These are phyloP conservation scores for Crotalaria pallida DNA, from an alignment of 306 rosid genomes.

Conservation along the genomic window DNA sequence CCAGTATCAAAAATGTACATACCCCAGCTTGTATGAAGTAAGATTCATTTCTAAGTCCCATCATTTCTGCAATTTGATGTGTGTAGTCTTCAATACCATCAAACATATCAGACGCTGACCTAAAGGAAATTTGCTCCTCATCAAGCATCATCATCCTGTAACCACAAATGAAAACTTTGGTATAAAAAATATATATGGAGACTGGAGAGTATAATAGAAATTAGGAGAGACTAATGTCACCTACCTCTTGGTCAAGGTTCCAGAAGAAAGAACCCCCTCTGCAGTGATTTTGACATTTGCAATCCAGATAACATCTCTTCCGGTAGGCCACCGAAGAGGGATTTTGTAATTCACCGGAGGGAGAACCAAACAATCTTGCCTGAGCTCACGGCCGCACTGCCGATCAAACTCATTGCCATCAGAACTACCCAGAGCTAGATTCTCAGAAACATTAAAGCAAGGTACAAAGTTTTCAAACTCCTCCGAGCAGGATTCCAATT, in stretches of 20 bases:
- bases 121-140: constrained; percentile 94
- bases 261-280: constrained; percentile 92
- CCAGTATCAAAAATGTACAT: constrained; percentile 14
- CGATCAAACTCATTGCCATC: constrained; percentile 50
- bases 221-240: not conserved
- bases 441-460: constrained; percentile 73
- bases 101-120: constrained; percentile 88
- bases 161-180: constrained; percentile 21
- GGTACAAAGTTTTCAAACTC: constrained; percentile 78
- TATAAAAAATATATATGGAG: not conserved
- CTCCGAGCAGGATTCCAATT: constrained; percentile 65
- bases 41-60: constrained; percentile 95
- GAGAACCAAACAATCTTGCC: constrained; percentile 65
- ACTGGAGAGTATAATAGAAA: not conserved
- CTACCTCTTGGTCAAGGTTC: constrained; percentile 94
- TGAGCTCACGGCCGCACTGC: constrained; percentile 51
- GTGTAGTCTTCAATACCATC: constrained; percentile 96
- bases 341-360: constrained; percentile 83
- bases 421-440: constrained; percentile 35
- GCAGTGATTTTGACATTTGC: constrained; percentile 89
- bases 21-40: constrained; percentile 85
- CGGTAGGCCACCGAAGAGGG: constrained; percentile 97
- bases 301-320: constrained; percentile 91
- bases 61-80: constrained; percentile 98
- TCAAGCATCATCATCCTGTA: constrained; percentile 98